phyloP scores from a whole-genome alignment of 2,329 filamentous ascomycete genomes.

The Fusarium lateritium region DNA sequence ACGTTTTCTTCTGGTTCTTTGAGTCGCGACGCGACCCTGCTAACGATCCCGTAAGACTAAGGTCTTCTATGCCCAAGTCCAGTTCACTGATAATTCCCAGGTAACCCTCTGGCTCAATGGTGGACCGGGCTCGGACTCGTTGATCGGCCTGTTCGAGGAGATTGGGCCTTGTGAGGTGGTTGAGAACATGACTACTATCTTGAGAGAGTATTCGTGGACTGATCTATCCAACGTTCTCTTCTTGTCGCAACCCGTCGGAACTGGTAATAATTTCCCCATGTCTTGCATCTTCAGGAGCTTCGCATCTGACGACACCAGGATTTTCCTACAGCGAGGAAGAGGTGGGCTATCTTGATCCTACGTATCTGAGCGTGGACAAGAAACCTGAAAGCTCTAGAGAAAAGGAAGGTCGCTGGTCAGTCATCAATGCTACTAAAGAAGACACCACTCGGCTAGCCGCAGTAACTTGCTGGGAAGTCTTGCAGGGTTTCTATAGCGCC shows the following conservation, averaged over 20 bases:
- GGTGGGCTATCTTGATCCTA: conserved; percentile 27
- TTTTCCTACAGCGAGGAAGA: conserved; percentile 22
- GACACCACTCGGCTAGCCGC: conserved; percentile 20
- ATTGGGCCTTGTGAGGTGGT: conserved; percentile 29
- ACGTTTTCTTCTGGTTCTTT: conserved; percentile 49
- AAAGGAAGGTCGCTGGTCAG: conserved; percentile 21
- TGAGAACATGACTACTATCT: conserved; percentile 20
- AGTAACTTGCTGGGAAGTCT: conserved; percentile 26
- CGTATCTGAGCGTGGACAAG: conserved; percentile 17
- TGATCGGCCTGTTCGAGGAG: conserved; percentile 36
- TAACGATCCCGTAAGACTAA: conserved; percentile 13
- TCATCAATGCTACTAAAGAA: conserved; percentile 19
- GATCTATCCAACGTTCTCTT: conserved; percentile 29
- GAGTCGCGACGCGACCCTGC: conserved; percentile 42
- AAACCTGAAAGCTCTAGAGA: conserved; percentile 3
- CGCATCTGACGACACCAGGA: not conserved
- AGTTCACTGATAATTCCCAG: conserved; percentile 6
- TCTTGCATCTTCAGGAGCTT: too few relatives aligned
- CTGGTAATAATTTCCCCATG: not conserved
- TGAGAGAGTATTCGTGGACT: conserved; percentile 26
- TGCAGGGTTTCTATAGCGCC: conserved; percentile 27
- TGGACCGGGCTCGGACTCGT: conserved; percentile 64
- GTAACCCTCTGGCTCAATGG: conserved; percentile 72
- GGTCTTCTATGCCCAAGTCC: not conserved
- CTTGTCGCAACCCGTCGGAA: conserved; percentile 28